Conservation (phyloP, 2,329 filamentous ascomycete species). For the Chrysoporthe austroafricana region DNA sequence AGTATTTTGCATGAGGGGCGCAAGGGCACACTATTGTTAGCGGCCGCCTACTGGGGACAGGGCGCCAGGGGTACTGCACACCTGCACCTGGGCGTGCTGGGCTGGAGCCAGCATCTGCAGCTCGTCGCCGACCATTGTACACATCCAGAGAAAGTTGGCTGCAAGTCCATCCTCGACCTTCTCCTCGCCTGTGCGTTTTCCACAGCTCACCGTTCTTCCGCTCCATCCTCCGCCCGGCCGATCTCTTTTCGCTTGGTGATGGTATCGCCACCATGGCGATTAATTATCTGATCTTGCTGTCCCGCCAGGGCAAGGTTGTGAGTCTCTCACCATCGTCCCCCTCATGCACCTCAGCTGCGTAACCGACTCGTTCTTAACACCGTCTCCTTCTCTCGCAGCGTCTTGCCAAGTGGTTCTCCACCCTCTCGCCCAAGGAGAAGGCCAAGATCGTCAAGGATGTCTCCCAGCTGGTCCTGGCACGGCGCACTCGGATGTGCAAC, state of each 20-base stretch:
- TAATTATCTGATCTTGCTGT: conserved; percentile 97
- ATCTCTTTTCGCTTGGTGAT: conserved; percentile 12
- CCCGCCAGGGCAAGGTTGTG: conserved; percentile 98
- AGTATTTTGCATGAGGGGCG: too few relatives aligned
- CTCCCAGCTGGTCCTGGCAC: conserved; percentile 92
- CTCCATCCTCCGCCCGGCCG: conserved; percentile 3
- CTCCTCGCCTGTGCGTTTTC: neutral
- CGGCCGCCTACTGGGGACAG: neutral
- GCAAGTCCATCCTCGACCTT: conserved; percentile 7
- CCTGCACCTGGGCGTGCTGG: conserved; percentile 1
- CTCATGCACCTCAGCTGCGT: conserved; percentile 33
- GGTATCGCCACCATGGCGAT: conserved; percentile 30
- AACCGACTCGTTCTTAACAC: conserved; percentile 13
- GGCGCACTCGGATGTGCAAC: conserved; percentile 98
- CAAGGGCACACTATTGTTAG: neutral
- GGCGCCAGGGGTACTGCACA: neutral
- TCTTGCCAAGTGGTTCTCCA: conserved; percentile 99
- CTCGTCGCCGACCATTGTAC: conserved; percentile 21
- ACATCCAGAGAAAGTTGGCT: conserved; percentile 11
- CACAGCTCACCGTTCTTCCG: neutral
- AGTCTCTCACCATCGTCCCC: conserved; percentile 52
- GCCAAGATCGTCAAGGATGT: conserved; percentile 99
- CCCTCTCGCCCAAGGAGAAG: conserved; percentile 95
- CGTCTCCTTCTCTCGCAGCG: conserved; percentile 61
- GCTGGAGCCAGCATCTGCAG: neutral